phyloP scores from a whole-genome alignment of 306 rosid species.

The Parietaria judaica region DNA sequence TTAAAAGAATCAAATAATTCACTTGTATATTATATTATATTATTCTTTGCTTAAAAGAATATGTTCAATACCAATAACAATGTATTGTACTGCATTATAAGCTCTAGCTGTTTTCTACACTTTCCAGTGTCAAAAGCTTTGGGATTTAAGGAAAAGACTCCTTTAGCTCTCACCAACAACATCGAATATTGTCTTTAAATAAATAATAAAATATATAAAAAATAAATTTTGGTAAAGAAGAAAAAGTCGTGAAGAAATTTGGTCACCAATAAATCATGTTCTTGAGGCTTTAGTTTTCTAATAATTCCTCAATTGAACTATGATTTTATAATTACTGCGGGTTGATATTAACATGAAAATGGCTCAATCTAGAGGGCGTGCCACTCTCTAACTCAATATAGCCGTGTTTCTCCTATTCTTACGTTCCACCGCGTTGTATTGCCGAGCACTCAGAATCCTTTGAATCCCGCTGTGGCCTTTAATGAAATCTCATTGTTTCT shows the following conservation, averaged over 20 bases:
- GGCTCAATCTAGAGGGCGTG: slow-evolving; percentile 36
- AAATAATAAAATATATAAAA: too few species aligned
- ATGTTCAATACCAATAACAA: slow-evolving; percentile 11
- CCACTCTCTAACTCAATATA: too few species aligned
- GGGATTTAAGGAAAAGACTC: slow-evolving; percentile 25
- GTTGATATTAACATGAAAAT: slow-evolving; percentile 29
- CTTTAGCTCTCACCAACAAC: slow-evolving; percentile 26
- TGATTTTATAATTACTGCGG: not conserved
- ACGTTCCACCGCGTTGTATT: too few species aligned
- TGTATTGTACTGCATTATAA: slow-evolving; percentile 5
- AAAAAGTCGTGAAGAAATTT: slow-evolving; percentile 6
- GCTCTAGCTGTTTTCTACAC: slow-evolving; percentile 26
- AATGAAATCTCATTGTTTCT: too few species aligned
- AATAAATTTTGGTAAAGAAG: not conserved
- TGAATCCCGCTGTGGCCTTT: too few species aligned
- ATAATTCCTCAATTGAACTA: slow-evolving; percentile 30
- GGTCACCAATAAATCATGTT: not conserved
- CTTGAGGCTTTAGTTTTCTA: not conserved
- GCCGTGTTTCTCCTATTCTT: too few species aligned
- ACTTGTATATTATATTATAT: slow-evolving; percentile 7
- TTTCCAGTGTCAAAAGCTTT: slow-evolving; percentile 21
- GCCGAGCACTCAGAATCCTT: too few species aligned
- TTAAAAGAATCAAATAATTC: slow-evolving; percentile 38
- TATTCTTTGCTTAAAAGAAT: slow-evolving; percentile 75
- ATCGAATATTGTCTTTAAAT: slow-evolving; percentile 12